A percentile compares a stretch with the other conserved stretches of the same genome.
These are phyloP conservation scores for Berkeleyomyces rouxiae DNA, from an alignment of 2,329 filamentous ascomycete genomes.

Conservation along the genomic window DNA sequence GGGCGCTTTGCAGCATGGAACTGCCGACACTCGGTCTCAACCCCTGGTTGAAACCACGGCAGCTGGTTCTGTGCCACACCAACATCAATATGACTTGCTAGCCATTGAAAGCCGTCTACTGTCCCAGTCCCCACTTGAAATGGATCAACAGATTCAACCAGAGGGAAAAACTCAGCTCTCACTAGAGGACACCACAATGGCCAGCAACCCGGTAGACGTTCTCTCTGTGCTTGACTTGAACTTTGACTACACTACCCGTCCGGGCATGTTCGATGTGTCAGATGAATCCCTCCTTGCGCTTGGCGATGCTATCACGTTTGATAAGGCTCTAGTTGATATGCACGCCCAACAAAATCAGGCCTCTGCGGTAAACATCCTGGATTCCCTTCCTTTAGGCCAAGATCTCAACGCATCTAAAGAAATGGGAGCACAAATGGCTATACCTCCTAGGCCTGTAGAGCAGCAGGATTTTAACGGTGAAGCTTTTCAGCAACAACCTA, in stretches of 20 bases:
- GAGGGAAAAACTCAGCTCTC: background rate
- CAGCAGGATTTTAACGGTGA: background rate
- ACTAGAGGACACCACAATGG: background rate
- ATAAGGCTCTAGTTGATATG: conserved; percentile 7
- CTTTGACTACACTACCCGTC: conserved; percentile 7
- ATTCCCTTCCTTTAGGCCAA: background rate
- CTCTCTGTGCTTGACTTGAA: background rate
- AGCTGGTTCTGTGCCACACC: background rate
- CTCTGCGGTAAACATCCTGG: background rate
- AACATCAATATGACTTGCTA: background rate
- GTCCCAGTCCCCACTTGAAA: background rate
- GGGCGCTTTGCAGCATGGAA: background rate
- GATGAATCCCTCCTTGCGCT: conserved; percentile 6
- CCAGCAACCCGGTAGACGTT: background rate
- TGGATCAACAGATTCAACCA: background rate
- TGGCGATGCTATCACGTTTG: conserved; percentile 5
- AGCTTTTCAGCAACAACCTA: background rate
- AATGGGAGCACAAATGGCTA: background rate
- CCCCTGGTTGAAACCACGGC: background rate
- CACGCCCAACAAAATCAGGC: background rate
- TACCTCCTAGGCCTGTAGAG: background rate
- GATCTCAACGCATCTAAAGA: background rate
- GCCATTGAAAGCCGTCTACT: background rate
- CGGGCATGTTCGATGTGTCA: background rate
- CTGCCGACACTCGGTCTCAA: background rate